phyloP scores from a whole-genome alignment of 768 basidiomycete genomes.

The Rhizopogon vinicolor region DNA sequence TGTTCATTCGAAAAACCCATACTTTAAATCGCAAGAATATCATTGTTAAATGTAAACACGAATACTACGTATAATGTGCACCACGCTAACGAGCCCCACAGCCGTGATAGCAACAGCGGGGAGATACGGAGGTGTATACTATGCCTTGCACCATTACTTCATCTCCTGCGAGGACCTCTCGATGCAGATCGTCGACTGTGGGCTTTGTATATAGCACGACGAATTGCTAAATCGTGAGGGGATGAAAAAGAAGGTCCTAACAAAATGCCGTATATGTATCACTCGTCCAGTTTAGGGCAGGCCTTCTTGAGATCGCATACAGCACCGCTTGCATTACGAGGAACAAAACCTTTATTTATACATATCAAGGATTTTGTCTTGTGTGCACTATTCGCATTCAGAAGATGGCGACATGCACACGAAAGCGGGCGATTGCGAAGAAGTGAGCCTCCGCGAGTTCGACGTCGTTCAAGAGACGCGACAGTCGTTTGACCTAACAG shows the following conservation, averaged over 20 bases:
- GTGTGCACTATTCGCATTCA: too few relatives aligned
- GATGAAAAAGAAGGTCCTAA: conserved; percentile 17
- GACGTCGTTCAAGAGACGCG: too few relatives aligned
- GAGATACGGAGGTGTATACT: conserved; percentile 88
- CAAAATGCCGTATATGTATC: background rate
- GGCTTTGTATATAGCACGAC: conserved; percentile 28
- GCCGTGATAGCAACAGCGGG: conserved; percentile 51
- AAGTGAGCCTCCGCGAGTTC: too few relatives aligned
- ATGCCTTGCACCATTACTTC: conserved; percentile 87
- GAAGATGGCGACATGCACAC: too few relatives aligned
- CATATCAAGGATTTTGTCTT: too few relatives aligned
- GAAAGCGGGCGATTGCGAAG: too few relatives aligned
- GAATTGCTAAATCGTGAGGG: conserved; percentile 44
- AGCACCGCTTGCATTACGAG: too few relatives aligned
- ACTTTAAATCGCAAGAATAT: too few relatives aligned
- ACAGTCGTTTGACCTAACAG: too few relatives aligned
- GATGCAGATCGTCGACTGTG: conserved; percentile 37
- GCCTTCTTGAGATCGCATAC: conserved; percentile 4
- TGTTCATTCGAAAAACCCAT: too few relatives aligned
- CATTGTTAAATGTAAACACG: too few relatives aligned
- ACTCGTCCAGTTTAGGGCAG: conserved; percentile 32
- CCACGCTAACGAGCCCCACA: conserved; percentile 81
- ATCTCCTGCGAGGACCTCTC: conserved; percentile 84
- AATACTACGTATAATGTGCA: conserved; percentile 50
- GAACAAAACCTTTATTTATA: too few relatives aligned